Base-by-base conservation (phyloP, 257 asterid species). In the Rhazya stricta region DNA sequence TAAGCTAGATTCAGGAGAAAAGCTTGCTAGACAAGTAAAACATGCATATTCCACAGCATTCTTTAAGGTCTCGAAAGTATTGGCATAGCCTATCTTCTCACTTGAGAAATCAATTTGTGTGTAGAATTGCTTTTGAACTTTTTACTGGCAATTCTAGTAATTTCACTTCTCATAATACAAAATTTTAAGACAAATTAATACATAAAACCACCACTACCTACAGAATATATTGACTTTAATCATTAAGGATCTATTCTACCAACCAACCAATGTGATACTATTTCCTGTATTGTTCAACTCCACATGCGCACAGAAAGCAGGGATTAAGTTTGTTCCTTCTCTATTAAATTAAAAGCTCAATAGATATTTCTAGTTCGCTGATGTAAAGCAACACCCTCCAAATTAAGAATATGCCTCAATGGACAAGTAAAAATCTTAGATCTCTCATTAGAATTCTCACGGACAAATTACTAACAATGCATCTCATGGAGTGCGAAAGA, bases 361-460 rank as follows among this genome's bases (percentile, higher is more conserved):
- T 71, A 4, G 9, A 23, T 16, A 7, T 51, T 43, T 10, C 25
- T 29, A 1, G 15, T 48, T n/a, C 29, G 7, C 34, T 0, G 15
- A 50, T 5, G 29, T 27, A 5, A 36, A 37, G 23, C 15, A 70
- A 3, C 19, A 25, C 4, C 15, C 6, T 23, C 54, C 65, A 6
- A 12, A 72, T 72, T 42, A 65, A 50, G 25, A 65, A n/a, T 21
- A 18, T 21, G 27, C 58, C 10, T 15, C 19, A 1, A 48, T 15
- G 1, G 21, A 29, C 41, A 51, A n/a, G n/a, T n/a, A n/a, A 78
- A 61, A 53, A 5, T 34, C 19, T 72, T 67, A 53, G 74, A 78
- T 78, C 74, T 29, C 19, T 50, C 15, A 25, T 21, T 13, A 30
- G 23, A 70, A 27, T 7, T 45, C 37, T 18, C 27, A 50, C 27